A percentile compares a stretch with the other conserved stretches of the same genome.
Evolutionary conservation across 2,329 filamentous ascomycete species (phyloP).

Genomic region (Aspergillaceae sp.): DNA sequence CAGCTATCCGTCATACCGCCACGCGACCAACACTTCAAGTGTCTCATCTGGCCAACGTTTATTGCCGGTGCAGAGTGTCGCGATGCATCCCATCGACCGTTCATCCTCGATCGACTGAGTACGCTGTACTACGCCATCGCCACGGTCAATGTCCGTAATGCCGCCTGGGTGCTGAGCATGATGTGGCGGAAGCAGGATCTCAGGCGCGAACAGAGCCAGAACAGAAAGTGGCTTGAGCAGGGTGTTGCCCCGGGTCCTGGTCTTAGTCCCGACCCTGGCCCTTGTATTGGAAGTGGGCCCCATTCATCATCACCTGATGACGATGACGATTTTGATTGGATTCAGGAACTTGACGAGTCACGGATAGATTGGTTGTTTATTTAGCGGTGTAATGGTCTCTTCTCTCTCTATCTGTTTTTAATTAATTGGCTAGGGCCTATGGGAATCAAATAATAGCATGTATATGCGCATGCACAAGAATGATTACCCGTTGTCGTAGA

Average conservation of each 20-base stretch:
- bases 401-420: background rate
- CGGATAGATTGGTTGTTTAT: constrained; percentile 36
- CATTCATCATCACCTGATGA: constrained; percentile 5
- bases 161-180: constrained; percentile 30
- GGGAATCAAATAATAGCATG: background rate
- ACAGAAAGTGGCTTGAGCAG: background rate
- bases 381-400: constrained; percentile 7
- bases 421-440: no score
- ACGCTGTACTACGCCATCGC: constrained; percentile 28
- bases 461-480: background rate
- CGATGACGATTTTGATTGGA: constrained; percentile 32
- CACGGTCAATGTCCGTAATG: constrained; percentile 33
- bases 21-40: constrained; percentile 34
- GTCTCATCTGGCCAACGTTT: constrained; percentile 37
- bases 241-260: background rate
- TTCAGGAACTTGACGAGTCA: constrained; percentile 32
- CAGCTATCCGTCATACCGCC: constrained; percentile 29
- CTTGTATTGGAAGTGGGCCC: no score
- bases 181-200: constrained; percentile 35
- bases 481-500: no score
- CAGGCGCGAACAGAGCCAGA: constrained; percentile 4
- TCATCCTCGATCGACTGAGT: constrained; percentile 26
- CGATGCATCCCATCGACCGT: constrained; percentile 21
- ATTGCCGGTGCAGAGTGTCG: constrained; percentile 36
- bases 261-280: background rate